Percentiles rank a stretch among this genome's conserved stretches.
phyloP scores from a whole-genome alignment of 768 basidiomycete species.

The Naganishia friedmannii region DNA sequence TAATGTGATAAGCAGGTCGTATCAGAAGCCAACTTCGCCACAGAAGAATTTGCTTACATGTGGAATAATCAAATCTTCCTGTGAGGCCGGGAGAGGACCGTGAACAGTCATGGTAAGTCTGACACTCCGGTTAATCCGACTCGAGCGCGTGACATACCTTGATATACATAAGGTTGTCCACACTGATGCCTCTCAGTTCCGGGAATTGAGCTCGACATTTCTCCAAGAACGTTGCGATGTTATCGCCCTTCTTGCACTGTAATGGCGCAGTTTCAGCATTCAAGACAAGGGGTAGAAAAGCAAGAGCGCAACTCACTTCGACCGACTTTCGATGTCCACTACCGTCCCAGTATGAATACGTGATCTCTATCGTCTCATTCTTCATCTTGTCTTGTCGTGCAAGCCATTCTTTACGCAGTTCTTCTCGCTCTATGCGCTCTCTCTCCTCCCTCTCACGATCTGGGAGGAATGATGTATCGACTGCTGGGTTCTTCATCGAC shows the following conservation, averaged over 20 bases:
- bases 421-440: conserved; percentile 82
- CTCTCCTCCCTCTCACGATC: conserved; percentile 95
- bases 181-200: conserved; percentile 80
- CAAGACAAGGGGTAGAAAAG: neutral
- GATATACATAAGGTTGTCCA: conserved; percentile 98
- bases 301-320: conserved; percentile 59
- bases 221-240: conserved; percentile 78
- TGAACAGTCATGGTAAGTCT: neutral
- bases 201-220: conserved; percentile 91
- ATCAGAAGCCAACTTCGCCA: conserved; percentile 8
- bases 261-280: neutral
- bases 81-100: neutral
- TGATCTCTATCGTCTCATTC: conserved; percentile 76
- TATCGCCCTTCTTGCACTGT: conserved; percentile 96
- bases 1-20: neutral
- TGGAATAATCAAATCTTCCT: conserved; percentile 98
- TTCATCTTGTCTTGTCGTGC: conserved; percentile 67
- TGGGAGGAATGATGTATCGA: conserved; percentile 96
- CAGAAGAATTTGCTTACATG: conserved; percentile 63
- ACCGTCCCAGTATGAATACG: conserved; percentile 98
- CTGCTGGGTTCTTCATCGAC: conserved; percentile 89
- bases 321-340: conserved; percentile 93
- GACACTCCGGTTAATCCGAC: too few relatives aligned
- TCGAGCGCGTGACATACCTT: conserved; percentile 61
- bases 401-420: conserved; percentile 85